These are phyloP conservation scores for Clavispora fructus DNA, from an alignment of 805 yeast species.

Conservation along the genomic window DNA sequence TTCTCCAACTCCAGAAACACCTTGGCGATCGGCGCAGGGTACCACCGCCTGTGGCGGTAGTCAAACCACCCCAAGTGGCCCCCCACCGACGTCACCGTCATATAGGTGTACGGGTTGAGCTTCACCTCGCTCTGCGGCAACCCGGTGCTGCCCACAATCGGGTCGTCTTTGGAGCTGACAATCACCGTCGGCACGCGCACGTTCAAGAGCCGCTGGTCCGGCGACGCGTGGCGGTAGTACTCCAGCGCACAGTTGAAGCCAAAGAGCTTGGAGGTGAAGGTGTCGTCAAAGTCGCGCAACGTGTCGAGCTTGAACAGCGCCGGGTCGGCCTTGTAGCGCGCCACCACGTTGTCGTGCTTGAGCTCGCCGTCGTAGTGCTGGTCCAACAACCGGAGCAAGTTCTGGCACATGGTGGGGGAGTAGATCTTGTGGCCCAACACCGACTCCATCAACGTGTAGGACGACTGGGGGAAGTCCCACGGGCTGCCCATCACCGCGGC, in stretches of 20 bases:
- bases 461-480: slow-evolving; percentile 63
- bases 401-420: slow-evolving; percentile 40
- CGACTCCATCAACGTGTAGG: slow-evolving; percentile 36
- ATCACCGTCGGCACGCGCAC: slow-evolving; percentile 59
- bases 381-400: slow-evolving; percentile 28
- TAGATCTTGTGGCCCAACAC: slow-evolving; percentile 34
- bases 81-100: slow-evolving; percentile 59
- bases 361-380: slow-evolving; percentile 27
- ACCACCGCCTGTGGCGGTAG: slow-evolving; percentile 30
- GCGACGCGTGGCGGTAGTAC: slow-evolving; percentile 63
- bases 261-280: slow-evolving; percentile 54
- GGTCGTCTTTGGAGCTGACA: slow-evolving; percentile 64
- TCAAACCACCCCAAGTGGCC: slow-evolving; percentile 62
- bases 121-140: slow-evolving; percentile 48
- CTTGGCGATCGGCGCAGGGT: slow-evolving; percentile 31
- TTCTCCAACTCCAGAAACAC: slow-evolving; percentile 29
- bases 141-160: slow-evolving; percentile 50
- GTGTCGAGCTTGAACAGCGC: slow-evolving; percentile 26
- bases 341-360: slow-evolving; percentile 18
- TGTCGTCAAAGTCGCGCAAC: slow-evolving; percentile 55
- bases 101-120: slow-evolving; percentile 53
- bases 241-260: slow-evolving; percentile 60
- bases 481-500: slow-evolving; percentile 63
- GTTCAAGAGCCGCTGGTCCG: slow-evolving; percentile 49
- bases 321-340: slow-evolving; percentile 27